phyloP scores from a whole-genome alignment of 345 rosid species.

The Viola odorata region DNA sequence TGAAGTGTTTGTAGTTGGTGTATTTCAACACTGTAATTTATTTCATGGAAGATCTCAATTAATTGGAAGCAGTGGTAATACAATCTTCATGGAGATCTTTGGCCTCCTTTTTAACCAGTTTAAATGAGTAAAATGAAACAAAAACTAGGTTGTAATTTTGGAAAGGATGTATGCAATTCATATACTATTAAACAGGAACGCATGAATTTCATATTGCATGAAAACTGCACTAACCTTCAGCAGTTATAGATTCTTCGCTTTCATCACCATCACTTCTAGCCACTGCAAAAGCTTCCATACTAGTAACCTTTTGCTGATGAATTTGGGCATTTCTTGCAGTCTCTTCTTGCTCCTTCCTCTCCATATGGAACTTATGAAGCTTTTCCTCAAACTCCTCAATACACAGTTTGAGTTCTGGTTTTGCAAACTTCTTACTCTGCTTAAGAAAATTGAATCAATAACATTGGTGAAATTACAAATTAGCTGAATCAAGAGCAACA shows the following conservation, averaged over 20 bases:
- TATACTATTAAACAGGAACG: neutral
- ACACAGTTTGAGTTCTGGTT: constrained; percentile 82
- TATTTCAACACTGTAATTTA: no score
- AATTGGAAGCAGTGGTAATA: no score
- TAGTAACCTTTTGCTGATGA: constrained; percentile 57
- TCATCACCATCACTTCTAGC: constrained; percentile 40
- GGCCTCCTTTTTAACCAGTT: neutral
- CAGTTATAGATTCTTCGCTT: constrained; percentile 36
- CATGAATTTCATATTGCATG: neutral
- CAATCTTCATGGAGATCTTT: no score
- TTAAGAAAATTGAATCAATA: constrained; percentile 12
- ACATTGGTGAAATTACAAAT: constrained; percentile 7
- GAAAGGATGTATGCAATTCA: neutral
- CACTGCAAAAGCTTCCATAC: constrained; percentile 31
- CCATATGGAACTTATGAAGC: constrained; percentile 71
- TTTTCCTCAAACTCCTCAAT: constrained; percentile 98
- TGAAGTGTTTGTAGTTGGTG: no score
- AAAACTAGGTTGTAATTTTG: neutral
- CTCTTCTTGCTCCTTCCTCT: constrained; percentile 91
- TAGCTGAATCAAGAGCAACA: neutral
- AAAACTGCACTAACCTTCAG: constrained; percentile 45
- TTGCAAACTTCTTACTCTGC: constrained; percentile 93
- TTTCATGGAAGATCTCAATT: no score
- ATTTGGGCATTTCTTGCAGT: constrained; percentile 85
- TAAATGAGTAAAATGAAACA: neutral